Evolutionary conservation across 345 rosid genomes (phyloP), one percentile per base, ranked within the genome.

Genomic region (Lumnitzera racemosa): DNA sequence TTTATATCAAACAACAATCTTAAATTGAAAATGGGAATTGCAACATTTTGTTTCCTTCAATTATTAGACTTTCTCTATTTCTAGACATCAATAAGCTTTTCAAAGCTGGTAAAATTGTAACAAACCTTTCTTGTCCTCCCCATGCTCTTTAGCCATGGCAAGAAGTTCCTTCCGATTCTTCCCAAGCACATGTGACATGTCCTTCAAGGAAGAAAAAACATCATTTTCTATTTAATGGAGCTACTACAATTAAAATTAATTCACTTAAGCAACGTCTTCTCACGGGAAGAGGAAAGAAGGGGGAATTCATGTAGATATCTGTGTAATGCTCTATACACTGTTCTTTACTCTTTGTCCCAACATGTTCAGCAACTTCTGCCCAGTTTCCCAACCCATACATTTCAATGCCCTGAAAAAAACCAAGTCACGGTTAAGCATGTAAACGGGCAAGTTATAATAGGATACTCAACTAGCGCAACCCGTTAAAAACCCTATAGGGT

Each of bases 321-420:
- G 48, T 66, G 55, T 84, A 90, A 79, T 94, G 99, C 47, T 86
- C 88, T 58, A 94, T 83, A 67, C 99, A 94, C 57, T 65, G 70
- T 72, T 88, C 92, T 84, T 90, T 94, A 76, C 72, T 84, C 85
- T 94, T 94, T 15, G 97, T 94, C 58, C 99, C 99, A 17, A 94
- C 99, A 73, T 94, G 99, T 80, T 90, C 99, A 1, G 95, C 95
- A 15, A 90, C 84, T 74, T 94, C 99, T 20, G 88, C 67, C 99
- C 99, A 94, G 72, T 94, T 94, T 29, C 99, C 95, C 61, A 94
- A 70, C 66, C 99, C 99, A 78, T 90, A 90, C 85, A 94, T 94
- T 77, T 90, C 99, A 47, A 94, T 92, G 59, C 99, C 99, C 97
- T 94, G 68, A 50, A 76, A 59, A 24, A 20, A 20, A 20, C 20